These are phyloP conservation scores for Jatropha podagrica DNA, from an alignment of 441 rosid species.

Conservation along the genomic window DNA sequence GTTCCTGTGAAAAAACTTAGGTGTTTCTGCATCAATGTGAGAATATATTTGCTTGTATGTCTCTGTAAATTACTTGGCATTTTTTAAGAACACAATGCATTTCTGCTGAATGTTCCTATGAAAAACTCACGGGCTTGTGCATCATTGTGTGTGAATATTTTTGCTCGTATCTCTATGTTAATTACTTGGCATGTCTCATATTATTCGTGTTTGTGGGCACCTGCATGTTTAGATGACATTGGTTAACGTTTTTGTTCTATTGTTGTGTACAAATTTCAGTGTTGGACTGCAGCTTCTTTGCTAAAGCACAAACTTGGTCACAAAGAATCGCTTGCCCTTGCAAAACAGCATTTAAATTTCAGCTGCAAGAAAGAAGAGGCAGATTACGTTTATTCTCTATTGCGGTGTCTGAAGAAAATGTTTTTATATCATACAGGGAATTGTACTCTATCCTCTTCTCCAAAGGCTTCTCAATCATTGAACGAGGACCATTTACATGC, in stretches of 20 bases:
- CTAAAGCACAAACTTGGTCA: slow-evolving; percentile 60
- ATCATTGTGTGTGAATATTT: background rate
- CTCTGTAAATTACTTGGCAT: background rate
- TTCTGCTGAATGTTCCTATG: too few relatives aligned
- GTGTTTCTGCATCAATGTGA: background rate
- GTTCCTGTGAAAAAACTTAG: background rate
- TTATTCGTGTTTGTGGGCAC: background rate
- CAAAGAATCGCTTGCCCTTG: slow-evolving; percentile 66
- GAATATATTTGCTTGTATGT: background rate
- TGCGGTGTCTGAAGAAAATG: slow-evolving; percentile 60
- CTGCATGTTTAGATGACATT: background rate
- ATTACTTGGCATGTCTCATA: background rate
- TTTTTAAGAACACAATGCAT: too few relatives aligned
- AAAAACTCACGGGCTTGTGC: slow-evolving; percentile 1
- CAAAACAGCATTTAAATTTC: slow-evolving; percentile 60
- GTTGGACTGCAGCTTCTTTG: slow-evolving; percentile 82
- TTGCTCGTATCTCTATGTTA: background rate
- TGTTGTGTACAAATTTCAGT: slow-evolving; percentile 43
- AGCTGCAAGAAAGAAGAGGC: slow-evolving; percentile 68
- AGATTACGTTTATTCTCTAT: slow-evolving; percentile 49
- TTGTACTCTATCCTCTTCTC: slow-evolving; percentile 30
- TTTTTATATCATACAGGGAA: slow-evolving; percentile 42
- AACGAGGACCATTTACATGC: slow-evolving; percentile 27
- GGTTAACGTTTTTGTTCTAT: background rate
- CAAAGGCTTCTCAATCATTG: slow-evolving; percentile 35